Evolutionary conservation across 805 yeast genomes (phyloP), one percentile per base, ranked within the genome.

Genomic region (Wickerhamomyces xylosicus): DNA sequence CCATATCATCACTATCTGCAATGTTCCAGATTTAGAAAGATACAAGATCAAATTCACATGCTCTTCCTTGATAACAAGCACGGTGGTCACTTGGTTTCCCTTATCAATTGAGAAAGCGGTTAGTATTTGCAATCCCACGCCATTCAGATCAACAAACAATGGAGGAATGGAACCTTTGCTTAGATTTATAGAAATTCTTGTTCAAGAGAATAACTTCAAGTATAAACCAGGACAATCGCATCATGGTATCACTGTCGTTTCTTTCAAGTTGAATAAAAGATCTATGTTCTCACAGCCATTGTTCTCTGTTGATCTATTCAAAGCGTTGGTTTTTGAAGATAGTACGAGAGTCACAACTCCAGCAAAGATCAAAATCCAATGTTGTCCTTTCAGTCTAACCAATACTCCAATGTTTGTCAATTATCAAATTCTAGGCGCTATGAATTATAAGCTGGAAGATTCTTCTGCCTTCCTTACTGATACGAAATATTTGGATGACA

Each of bases 331-430:
- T 3, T 51, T 52, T 33, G 31, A 28, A 31, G 19, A 33, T 11
- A 14, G 47, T 3, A 29, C 29, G 2, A 19, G 27, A 1, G 40
- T 44, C 10, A 16, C 21, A 4, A 41, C 50, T 7, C 57, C 58
- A 2, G 33, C 47, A 3, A 49, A 40, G 34, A 34, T 50, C 3
- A 19, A 18, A 2, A 40, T 54, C 6, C 44, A 48, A 17, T 49
- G 57, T 25, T 54, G 57, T 25, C 58, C 58, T 1, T 54, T 54
- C 39, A 50, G 57, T 38, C 31, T 53, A n/a, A 54, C 58, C 5
- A 54, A 54, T 40, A 49, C 48, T 16, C 54, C 57, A 1, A 39
- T 54, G 11, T 54, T 54, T 38, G 41, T 48, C 15, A 47, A 46
- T 19, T 55, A 50, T 34, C 41, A 38, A 29, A 19, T 50, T 6